phyloP scores from a whole-genome alignment of 768 basidiomycete genomes.

The Pleurotus tuoliensis region DNA sequence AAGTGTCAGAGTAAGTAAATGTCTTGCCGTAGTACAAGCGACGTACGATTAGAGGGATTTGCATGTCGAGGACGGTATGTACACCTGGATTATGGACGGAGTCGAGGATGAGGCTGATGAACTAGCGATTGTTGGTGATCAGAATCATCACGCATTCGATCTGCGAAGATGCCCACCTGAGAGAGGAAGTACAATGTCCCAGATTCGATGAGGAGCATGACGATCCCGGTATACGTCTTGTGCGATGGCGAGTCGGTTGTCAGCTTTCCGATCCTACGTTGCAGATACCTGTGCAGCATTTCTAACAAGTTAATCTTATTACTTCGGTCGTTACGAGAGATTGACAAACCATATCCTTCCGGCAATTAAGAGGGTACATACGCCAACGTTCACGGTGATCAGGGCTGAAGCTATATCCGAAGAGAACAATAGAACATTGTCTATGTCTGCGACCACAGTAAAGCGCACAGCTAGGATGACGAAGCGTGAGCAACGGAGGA shows the following conservation, averaged over 20 bases:
- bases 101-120: conserved; percentile 5
- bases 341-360: background rate
- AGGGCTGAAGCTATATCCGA: conserved; percentile 1
- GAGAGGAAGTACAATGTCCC: conserved; percentile 1
- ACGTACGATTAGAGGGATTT: conserved; percentile 4
- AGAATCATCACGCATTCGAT: background rate
- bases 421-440: background rate
- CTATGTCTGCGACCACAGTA: background rate
- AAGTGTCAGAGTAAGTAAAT: too few species aligned
- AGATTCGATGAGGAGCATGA: conserved; percentile 5
- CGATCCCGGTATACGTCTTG: background rate
- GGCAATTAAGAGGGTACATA: conserved; percentile 2
- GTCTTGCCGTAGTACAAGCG: background rate
- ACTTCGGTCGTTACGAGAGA: background rate
- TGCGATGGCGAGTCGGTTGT: background rate
- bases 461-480: background rate
- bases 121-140: background rate
- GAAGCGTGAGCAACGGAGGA: too few species aligned
- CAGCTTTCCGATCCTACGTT: background rate
- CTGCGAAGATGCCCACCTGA: background rate
- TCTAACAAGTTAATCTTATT: background rate
- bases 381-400: background rate
- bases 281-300: background rate
- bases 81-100: conserved; percentile 3
- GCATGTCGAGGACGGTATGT: conserved; percentile 5